A percentile compares a stretch with the other conserved stretches of the same genome.
Evolutionary conservation across 257 asterid species (phyloP).

Genomic region (Parsonsia alboflavescens): DNA sequence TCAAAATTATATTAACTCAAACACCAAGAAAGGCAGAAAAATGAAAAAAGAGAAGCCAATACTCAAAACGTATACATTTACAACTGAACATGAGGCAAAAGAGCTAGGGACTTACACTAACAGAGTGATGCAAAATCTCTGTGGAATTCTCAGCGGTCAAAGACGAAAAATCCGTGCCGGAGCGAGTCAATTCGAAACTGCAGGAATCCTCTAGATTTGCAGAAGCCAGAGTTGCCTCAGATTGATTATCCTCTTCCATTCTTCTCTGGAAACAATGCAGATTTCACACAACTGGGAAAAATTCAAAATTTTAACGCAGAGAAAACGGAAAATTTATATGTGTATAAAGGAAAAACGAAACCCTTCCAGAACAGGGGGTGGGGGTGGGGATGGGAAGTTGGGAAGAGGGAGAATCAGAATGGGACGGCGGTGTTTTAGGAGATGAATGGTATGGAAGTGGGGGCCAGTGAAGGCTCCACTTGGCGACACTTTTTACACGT

Average conservation of each 20-base stretch:
- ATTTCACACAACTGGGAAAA: slow-evolving; percentile 1
- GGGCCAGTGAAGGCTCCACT: slow-evolving; percentile 42
- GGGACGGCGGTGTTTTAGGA: not conserved
- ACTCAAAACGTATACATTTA: not conserved
- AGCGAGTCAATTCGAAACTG: slow-evolving; percentile 37
- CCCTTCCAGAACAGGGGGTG: not conserved
- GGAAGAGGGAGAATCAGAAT: slow-evolving; percentile 15
- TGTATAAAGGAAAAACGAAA: not conserved
- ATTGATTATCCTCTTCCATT: slow-evolving; percentile 29
- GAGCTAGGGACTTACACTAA: slow-evolving; percentile 23
- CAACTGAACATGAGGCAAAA: not conserved
- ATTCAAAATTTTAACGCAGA: slow-evolving; percentile 13
- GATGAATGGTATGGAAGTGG: not conserved
- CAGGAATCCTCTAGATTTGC: slow-evolving; percentile 15
- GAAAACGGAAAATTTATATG: not conserved
- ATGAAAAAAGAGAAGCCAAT: not conserved
- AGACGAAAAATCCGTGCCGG: slow-evolving; percentile 39
- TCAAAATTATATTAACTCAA: not conserved
- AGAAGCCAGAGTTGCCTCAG: slow-evolving; percentile 22
- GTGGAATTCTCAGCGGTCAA: slow-evolving; percentile 32
- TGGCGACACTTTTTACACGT: slow-evolving; percentile 72
- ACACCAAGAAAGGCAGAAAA: not conserved
- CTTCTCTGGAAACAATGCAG: slow-evolving; percentile 18
- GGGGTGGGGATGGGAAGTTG: not conserved
- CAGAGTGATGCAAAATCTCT: slow-evolving; percentile 18